Percentiles rank a stretch among this genome's conserved stretches.
Evolutionary conservation across 2,329 filamentous ascomycete species (phyloP).

Genomic region (Fusarium sarcochroum): DNA sequence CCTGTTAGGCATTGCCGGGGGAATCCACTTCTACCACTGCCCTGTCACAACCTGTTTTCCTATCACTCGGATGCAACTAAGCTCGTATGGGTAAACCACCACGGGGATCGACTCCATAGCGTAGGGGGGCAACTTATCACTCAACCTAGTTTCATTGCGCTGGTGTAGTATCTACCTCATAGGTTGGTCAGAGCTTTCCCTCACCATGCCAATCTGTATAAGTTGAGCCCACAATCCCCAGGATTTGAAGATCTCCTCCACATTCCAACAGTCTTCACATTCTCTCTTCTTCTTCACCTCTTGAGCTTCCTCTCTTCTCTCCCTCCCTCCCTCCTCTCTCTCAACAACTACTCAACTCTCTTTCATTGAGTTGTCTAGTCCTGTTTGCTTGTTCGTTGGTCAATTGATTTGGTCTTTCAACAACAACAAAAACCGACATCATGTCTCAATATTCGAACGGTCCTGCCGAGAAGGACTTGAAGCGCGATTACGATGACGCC

Average conservation of each 20-base stretch:
- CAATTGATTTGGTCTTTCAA: conserved; percentile 17
- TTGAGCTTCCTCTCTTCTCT: not conserved
- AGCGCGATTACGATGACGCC: conserved; percentile 22
- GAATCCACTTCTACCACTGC: conserved; percentile 7
- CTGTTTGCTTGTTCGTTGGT: not conserved
- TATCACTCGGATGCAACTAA: conserved; percentile 9
- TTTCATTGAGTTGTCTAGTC: conserved; percentile 28
- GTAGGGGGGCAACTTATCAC: conserved; percentile 21
- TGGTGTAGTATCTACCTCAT: conserved; percentile 4
- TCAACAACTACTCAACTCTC: conserved; percentile 21
- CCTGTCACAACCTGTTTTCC: conserved; percentile 22
- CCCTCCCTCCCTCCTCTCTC: not conserved
- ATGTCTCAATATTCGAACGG: conserved; percentile 34
- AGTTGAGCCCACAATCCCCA: conserved; percentile 40
- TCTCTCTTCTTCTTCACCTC: conserved; percentile 10
- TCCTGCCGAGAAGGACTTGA: conserved; percentile 33
- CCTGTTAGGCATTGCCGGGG: conserved; percentile 5
- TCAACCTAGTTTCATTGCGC: not conserved
- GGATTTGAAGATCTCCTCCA: conserved; percentile 24
- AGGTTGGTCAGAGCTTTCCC: conserved; percentile 13
- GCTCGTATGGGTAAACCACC: conserved; percentile 18
- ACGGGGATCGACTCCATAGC: conserved; percentile 26
- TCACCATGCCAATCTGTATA: conserved; percentile 24
- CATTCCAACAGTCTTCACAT: conserved; percentile 15
- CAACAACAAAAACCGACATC: not conserved